These are phyloP conservation scores for Dalbergia cultrata DNA, from an alignment of 306 rosid species.

Conservation along the genomic window DNA sequence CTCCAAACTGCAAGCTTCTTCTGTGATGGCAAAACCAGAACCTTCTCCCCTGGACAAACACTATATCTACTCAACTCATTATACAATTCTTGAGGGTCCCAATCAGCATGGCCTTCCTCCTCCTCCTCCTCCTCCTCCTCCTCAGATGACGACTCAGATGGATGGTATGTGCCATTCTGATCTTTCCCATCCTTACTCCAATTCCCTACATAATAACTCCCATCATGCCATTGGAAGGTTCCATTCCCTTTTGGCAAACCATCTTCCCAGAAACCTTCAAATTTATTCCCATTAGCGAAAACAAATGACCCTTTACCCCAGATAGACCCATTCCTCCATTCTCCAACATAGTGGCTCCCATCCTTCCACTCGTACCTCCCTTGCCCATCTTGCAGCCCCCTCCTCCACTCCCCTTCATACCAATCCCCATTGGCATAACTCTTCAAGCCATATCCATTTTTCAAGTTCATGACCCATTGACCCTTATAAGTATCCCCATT, in stretches of 20 bases:
- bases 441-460: conserved; percentile 80
- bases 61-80: conserved; percentile 53
- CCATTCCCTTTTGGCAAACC: conserved; percentile 83
- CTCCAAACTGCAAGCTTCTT: conserved; percentile 88
- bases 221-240: conserved; percentile 75
- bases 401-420: conserved; percentile 87
- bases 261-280: conserved; percentile 85
- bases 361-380: conserved; percentile 85
- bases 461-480: conserved; percentile 82
- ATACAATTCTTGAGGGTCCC: conserved; percentile 86
- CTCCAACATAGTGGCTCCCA: conserved; percentile 76
- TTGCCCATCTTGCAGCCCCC: conserved; percentile 73
- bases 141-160: conserved; percentile 50
- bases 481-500: conserved; percentile 85
- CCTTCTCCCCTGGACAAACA: conserved; percentile 78
- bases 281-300: conserved; percentile 76
- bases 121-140: conserved; percentile 43
- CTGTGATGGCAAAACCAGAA: conserved; percentile 75
- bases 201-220: conserved; percentile 72
- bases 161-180: conserved; percentile 68
- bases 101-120: conserved; percentile 50
- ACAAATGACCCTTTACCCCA: conserved; percentile 76
- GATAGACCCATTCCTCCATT: conserved; percentile 82
- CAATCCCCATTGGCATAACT: conserved; percentile 71
- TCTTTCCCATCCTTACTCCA: conserved; percentile 74